Conservation (phyloP, 2,329 filamentous ascomycete genomes). For the Talaromyces sp. region DNA sequence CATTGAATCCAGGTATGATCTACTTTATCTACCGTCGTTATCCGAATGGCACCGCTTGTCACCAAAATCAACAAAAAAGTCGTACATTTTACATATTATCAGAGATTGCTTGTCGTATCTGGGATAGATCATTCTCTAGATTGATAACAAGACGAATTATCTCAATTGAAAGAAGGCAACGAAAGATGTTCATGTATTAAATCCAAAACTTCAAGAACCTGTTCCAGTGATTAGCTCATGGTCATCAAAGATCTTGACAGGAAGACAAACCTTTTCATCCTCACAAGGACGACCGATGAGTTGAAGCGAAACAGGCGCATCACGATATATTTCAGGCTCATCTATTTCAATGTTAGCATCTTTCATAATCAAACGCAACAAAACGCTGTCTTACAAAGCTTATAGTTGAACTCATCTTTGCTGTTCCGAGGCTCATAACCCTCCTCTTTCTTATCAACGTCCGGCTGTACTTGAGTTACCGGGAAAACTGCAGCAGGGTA, state of each 20-base stretch:
- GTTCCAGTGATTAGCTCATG: neutral
- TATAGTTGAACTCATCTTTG: constrained; percentile 47
- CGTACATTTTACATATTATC: neutral
- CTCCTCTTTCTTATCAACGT: constrained; percentile 38
- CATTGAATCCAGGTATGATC: neutral
- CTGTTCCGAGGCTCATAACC: constrained; percentile 41
- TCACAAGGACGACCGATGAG: constrained; percentile 14
- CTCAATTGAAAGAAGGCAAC: constrained; percentile 1
- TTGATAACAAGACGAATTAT: too few species aligned
- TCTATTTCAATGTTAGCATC: neutral
- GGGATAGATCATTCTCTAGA: too few species aligned
- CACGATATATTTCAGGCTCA: constrained; percentile 13
- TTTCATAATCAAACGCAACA: neutral
- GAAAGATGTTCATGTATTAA: constrained; percentile 16
- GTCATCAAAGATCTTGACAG: neutral
- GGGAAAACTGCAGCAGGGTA: constrained; percentile 63
- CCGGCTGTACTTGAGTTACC: constrained; percentile 45
- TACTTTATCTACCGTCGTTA: too few species aligned
- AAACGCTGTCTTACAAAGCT: constrained; percentile 38
- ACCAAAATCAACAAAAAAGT: neutral
- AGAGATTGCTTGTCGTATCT: too few species aligned
- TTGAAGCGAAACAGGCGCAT: constrained; percentile 11
- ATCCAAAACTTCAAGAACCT: constrained; percentile 18
- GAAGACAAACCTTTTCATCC: constrained; percentile 45
- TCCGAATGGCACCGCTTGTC: neutral